Percentiles rank a stretch among this genome's conserved stretches.
Evolutionary conservation across 2,329 filamentous ascomycete genomes (phyloP).

Genomic region (Alternaria postmessia): DNA sequence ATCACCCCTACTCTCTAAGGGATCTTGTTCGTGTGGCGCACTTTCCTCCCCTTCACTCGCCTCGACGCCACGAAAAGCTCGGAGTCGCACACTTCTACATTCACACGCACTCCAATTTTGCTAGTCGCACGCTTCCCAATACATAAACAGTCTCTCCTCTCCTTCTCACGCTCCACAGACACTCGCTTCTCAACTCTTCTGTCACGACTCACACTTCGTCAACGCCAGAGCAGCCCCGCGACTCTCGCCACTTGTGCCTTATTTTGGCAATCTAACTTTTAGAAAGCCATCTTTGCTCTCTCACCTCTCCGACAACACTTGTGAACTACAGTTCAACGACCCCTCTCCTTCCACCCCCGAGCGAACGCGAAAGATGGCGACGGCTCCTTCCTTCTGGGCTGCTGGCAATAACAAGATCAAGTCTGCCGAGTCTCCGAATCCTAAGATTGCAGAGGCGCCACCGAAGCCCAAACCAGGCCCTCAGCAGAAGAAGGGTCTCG

Average conservation of each 20-base stretch:
- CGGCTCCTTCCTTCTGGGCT: constrained; percentile 11
- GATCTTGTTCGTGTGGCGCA: background rate
- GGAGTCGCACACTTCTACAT: background rate
- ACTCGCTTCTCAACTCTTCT: background rate
- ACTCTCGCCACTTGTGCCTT: background rate
- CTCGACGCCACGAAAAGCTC: constrained; percentile 1
- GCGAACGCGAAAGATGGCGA: background rate
- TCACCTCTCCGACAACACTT: background rate
- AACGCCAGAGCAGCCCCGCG: background rate
- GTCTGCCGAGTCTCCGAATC: background rate
- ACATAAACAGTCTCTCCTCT: background rate
- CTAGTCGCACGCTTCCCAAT: background rate
- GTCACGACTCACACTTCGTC: background rate
- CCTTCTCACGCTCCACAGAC: background rate
- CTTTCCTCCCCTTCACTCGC: constrained; percentile 10
- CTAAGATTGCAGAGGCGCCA: constrained; percentile 1
- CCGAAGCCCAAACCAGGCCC: background rate
- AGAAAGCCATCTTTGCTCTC: background rate
- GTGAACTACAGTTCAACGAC: background rate
- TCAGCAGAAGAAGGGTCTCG: constrained; percentile 10
- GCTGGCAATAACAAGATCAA: constrained; percentile 10
- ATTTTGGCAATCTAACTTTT: background rate
- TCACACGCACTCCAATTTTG: background rate
- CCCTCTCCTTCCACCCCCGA: background rate
- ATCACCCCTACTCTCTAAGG: background rate